These are phyloP conservation scores for Thuidium tamariscinum DNA, from an alignment of 225 moss, liverwort and hornwort species.

Conservation along the genomic window DNA sequence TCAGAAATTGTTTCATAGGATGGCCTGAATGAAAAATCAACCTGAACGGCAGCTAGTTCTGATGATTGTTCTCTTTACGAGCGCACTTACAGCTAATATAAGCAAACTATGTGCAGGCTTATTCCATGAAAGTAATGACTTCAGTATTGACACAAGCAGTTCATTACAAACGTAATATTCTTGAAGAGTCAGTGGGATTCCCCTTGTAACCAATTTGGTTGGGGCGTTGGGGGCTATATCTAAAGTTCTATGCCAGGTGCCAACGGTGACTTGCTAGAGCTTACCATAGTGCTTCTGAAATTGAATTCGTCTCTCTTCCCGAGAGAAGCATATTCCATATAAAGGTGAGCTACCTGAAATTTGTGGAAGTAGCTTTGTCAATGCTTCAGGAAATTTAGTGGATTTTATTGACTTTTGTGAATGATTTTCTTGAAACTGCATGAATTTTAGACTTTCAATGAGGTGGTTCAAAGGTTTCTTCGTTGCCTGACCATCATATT, in stretches of 20 bases:
- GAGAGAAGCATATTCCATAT: background rate
- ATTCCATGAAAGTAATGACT: background rate
- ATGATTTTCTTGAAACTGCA: background rate
- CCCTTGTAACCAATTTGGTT: background rate
- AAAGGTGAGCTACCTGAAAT: background rate
- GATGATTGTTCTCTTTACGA: background rate
- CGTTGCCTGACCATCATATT: background rate
- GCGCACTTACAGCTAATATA: background rate
- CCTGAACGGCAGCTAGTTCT: background rate
- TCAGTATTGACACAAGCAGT: background rate
- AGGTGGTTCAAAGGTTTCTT: background rate
- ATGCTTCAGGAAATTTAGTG: background rate
- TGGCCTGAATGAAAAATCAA: background rate
- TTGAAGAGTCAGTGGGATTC: background rate
- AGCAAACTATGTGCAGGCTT: background rate
- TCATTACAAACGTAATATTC: background rate
- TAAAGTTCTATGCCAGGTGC: background rate
- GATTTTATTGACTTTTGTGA: background rate
- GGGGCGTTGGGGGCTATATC: background rate
- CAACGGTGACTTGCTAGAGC: background rate
- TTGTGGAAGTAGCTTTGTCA: background rate
- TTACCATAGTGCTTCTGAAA: background rate
- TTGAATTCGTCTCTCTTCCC: background rate
- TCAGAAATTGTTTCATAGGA: background rate
- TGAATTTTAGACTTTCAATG: too few relatives aligned